Percentiles rank a stretch among this genome's conserved stretches.
These are phyloP conservation scores for Parastagonospora avenae DNA, from an alignment of 2,329 filamentous ascomycete genomes.

Conservation along the genomic window DNA sequence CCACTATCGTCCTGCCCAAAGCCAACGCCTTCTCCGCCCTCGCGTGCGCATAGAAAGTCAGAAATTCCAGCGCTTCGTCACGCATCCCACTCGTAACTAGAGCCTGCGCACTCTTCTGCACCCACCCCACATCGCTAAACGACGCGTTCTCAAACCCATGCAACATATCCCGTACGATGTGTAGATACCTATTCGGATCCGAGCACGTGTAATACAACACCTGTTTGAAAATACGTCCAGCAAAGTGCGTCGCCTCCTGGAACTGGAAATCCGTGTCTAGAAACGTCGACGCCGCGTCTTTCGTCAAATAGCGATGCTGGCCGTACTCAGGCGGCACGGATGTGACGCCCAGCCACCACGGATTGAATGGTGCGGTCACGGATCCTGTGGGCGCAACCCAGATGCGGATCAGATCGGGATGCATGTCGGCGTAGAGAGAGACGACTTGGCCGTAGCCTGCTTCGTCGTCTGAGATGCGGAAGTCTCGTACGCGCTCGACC, in stretches of 20 bases:
- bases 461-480: slow-evolving; percentile 43
- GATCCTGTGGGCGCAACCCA: slow-evolving; percentile 44
- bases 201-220: slow-evolving; percentile 40
- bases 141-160: slow-evolving; percentile 34
- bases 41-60: slow-evolving; percentile 34
- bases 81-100: slow-evolving; percentile 23
- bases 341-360: slow-evolving; percentile 44
- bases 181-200: slow-evolving; percentile 26
- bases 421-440: slow-evolving; percentile 27
- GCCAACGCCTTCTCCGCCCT: slow-evolving; percentile 31
- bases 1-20: slow-evolving; percentile 31
- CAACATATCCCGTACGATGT: slow-evolving; percentile 31
- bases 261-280: slow-evolving; percentile 41
- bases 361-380: slow-evolving; percentile 42
- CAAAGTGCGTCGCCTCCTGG: slow-evolving; percentile 35
- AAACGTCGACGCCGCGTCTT: slow-evolving; percentile 39
- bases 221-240: slow-evolving; percentile 34
- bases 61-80: slow-evolving; percentile 18
- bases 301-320: slow-evolving; percentile 44
- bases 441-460: slow-evolving; percentile 46
- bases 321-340: slow-evolving; percentile 38
- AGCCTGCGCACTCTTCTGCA: slow-evolving; percentile 24
- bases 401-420: slow-evolving; percentile 40
- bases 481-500: slow-evolving; percentile 48
- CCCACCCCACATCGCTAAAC: slow-evolving; percentile 27